Evolutionary conservation across 805 yeast genomes (phyloP), one percentile per base, ranked within the genome.

Genomic region (Sungouiella thailandica): DNA sequence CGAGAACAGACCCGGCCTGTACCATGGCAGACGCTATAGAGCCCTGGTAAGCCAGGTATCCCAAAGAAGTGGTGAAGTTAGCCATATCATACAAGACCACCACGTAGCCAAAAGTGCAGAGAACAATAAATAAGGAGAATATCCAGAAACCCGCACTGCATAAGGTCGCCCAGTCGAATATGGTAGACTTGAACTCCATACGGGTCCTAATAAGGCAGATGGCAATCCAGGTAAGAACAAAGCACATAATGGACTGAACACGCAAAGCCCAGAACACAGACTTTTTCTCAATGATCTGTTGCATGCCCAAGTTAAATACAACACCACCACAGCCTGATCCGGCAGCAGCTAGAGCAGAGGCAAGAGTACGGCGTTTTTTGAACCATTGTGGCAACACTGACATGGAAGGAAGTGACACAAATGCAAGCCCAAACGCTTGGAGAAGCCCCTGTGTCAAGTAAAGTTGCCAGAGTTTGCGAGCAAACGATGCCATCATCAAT

Each of bases 351-450:
- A 75, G 57, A 2, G 78, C 80, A 47, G 65, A 52, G 2, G 77
- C 77, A 19, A 72, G 54, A 1, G 79, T 79, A 44, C 89, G 65
- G 38, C 61, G 78, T 43, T 74, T 78, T 28, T 74, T 55, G 52
- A 83, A 83, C 82, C 84, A 83, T 35, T 77, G 84, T 0, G 88
- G 87, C 17, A 83, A 47, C 10, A 81, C 55, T 2, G 77, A 67
- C 14, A 77, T 58, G 4, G 75, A 77, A 1, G 90, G 82, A 3
- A 78, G 65, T 33, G 76, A 72, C 23, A 78, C 61, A 11, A 76
- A 51, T 0, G 85, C 76, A 22, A 69, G 60, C n/a, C 77, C 71
- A 20, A 72, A 49, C 20, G 87, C 83, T 34, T 70, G 71, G 27
- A 83, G 39, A 2, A 80, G 62, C 18, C 90, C 89, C 55, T 83